Base-by-base conservation (phyloP, 352 stramenopile species). In the Phytophthora ramorum region DNA sequence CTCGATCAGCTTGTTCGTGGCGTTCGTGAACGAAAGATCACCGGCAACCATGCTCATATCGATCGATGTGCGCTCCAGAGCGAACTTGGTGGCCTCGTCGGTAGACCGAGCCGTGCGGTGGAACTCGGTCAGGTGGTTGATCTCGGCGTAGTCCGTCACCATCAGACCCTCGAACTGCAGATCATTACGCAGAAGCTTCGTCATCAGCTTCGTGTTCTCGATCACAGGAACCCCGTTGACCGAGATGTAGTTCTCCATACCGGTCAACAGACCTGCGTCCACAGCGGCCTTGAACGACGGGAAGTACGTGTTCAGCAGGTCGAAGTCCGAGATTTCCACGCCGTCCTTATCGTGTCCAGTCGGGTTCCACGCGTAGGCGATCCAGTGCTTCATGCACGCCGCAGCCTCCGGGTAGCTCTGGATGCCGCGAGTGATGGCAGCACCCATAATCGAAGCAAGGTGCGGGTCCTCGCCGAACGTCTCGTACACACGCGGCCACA, bases 231-330 rank as follows among this genome's bases (percentile, higher is more conserved):
- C 81, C 7, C 90, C 90, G 56, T 97, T 96, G 20, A 96, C 58
- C 38, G 95, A 91, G 50, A 90, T 95, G 75, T 98, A 98, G 55
- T 70, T 93, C 69, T 97, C 92, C 94, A 98, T 98, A 0, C 93
- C 81, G 0, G 92, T 90, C 37, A 94, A 66, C 6, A 83, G 69
- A 14, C 79, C 83, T 16, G 91, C 82, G 14, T 90, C 72, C 17
- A 93, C 73, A 0, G 81, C 87, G 19, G 84, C 81, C 28, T 87
- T 68, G 54, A 93, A 96, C 2, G 88, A 78, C n/a, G 81, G 87
- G 17, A 86, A 78, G 44, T 93, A 95, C 58, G 85, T 85, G 64
- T 93, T 93, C 48, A 91, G 72, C 37, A 93, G 38, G 44, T 91
- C 77, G 46, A 77, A 92, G 51, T 90, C 76, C 0, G 76, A 84